These are phyloP conservation scores for Hericium erinaceus DNA, from an alignment of 768 basidiomycete genomes.

Conservation along the genomic window DNA sequence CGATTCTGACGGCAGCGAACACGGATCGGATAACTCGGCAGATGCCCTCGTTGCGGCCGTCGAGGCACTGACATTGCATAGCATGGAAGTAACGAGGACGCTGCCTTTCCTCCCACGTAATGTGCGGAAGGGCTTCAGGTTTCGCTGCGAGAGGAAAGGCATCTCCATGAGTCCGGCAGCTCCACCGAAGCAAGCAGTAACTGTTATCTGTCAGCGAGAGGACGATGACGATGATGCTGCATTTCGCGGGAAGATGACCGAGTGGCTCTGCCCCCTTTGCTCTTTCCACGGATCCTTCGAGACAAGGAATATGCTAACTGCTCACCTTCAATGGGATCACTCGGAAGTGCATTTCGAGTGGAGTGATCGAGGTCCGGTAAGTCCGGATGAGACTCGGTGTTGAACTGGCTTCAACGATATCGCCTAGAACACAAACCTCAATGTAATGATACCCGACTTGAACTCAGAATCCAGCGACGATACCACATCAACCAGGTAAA, in stretches of 20 bases:
- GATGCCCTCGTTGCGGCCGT: not conserved
- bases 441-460: too few relatives aligned
- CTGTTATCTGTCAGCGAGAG: too few relatives aligned
- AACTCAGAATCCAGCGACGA: too few relatives aligned
- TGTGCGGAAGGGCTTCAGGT: slow-evolving; percentile 38
- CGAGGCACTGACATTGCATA: not conserved
- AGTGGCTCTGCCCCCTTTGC: slow-evolving; percentile 50
- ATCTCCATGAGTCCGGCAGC: slow-evolving; percentile 16
- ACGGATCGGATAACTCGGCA: not conserved
- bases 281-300: slow-evolving; percentile 32
- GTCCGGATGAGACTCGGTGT: too few relatives aligned
- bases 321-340: slow-evolving; percentile 46
- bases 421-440: too few relatives aligned
- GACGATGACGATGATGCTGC: slow-evolving; percentile 12
- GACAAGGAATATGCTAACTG: slow-evolving; percentile 33
- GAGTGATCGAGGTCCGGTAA: slow-evolving; percentile 11
- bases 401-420: too few relatives aligned
- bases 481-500: too few relatives aligned
- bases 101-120: slow-evolving; percentile 53
- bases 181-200: too few relatives aligned
- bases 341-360: slow-evolving; percentile 29
- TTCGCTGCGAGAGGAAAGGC: slow-evolving; percentile 28
- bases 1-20: not conserved
- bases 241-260: slow-evolving; percentile 19
- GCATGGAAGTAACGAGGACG: slow-evolving; percentile 1